Conservation (phyloP, 768 basidiomycete genomes). For the Collybiopsis confluens region DNA sequence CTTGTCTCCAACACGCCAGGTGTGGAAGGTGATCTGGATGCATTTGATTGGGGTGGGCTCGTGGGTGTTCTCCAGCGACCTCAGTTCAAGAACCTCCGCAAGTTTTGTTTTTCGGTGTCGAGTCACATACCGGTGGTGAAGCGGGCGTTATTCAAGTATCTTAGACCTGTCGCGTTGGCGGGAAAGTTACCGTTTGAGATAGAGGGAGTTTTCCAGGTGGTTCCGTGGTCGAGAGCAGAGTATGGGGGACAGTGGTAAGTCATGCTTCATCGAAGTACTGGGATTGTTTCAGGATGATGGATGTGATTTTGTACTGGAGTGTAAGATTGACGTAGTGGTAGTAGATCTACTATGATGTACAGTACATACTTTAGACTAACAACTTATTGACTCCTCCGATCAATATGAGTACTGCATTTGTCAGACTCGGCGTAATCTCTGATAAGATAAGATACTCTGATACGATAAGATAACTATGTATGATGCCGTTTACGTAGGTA, state of each 20-base stretch:
- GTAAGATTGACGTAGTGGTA: too few relatives aligned
- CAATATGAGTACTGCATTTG: too few relatives aligned
- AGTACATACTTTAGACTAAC: too few relatives aligned
- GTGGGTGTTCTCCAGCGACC: constrained; percentile 1
- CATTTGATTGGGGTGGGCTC: constrained; percentile 4
- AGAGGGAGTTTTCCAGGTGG: background rate
- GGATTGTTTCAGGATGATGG: too few relatives aligned
- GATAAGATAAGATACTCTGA: too few relatives aligned
- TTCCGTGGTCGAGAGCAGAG: background rate
- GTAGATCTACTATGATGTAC: too few relatives aligned
- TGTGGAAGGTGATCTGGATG: background rate
- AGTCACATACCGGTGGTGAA: background rate
- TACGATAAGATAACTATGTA: too few relatives aligned
- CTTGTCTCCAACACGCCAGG: background rate
- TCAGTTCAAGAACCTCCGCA: background rate
- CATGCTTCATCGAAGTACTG: too few relatives aligned
- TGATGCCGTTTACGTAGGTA: too few relatives aligned
- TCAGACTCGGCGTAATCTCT: too few relatives aligned
- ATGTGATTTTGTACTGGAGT: too few relatives aligned
- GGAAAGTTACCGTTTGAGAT: background rate
- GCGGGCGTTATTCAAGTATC: background rate
- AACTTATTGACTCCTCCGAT: too few relatives aligned
- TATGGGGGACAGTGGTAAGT: constrained; percentile 1
- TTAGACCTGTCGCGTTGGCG: background rate
- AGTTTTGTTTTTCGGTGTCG: background rate